Conservation (phyloP, 768 basidiomycete genomes). For the Imleria badia region DNA sequence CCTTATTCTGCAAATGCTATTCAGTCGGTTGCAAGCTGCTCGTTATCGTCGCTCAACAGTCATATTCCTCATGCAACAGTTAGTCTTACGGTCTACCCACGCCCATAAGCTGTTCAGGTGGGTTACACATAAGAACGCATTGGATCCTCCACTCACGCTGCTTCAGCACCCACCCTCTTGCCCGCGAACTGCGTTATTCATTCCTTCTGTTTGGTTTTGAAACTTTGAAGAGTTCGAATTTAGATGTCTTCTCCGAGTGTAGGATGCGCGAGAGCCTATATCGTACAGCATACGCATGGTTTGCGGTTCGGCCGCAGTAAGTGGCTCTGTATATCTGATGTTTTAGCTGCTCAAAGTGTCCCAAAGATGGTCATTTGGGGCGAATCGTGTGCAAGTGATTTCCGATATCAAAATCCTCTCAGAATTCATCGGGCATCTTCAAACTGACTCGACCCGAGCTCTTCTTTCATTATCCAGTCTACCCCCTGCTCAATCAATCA, state of each 20-base stretch:
- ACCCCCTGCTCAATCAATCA: conserved; percentile 47
- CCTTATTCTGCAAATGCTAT: conserved; percentile 81
- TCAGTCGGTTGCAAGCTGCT: conserved; percentile 91
- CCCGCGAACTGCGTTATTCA: conserved; percentile 87
- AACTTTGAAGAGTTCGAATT: conserved; percentile 79
- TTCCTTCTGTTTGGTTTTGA: conserved; percentile 94
- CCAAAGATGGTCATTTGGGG: conserved; percentile 92
- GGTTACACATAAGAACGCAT: conserved; percentile 3
- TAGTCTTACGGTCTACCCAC: conserved; percentile 79
- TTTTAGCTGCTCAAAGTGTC: neutral
- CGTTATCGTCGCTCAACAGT: conserved; percentile 83
- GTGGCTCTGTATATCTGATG: conserved; percentile 26
- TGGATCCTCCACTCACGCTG: neutral
- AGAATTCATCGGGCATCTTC: conserved; percentile 78
- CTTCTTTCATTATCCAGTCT: conserved; percentile 60
- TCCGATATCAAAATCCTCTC: conserved; percentile 85
- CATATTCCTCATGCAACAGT: conserved; percentile 79
- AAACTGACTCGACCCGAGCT: conserved; percentile 68
- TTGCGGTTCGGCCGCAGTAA: conserved; percentile 89
- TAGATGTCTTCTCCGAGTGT: conserved; percentile 82
- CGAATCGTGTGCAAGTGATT: conserved; percentile 85
- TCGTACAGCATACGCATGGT: conserved; percentile 85
- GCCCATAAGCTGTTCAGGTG: conserved; percentile 78
- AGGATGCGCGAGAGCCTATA: conserved; percentile 75
- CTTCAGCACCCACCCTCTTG: conserved; percentile 83